phyloP scores from a whole-genome alignment of 257 asterid species.

The Orobanche coerulescens region DNA sequence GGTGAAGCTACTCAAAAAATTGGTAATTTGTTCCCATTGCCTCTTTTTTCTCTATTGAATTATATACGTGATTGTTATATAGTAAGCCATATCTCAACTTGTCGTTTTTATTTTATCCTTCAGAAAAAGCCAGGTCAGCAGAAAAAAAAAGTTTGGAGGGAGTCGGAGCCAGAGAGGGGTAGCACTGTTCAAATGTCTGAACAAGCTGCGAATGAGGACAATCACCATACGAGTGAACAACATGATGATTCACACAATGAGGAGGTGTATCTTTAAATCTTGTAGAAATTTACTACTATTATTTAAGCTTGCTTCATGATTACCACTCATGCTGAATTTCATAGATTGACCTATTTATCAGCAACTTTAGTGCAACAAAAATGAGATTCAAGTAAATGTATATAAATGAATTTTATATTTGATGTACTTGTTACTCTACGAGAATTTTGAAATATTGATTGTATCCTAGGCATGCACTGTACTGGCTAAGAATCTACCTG shows the following conservation, averaged over 20 bases:
- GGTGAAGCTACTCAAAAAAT: constrained; percentile 78
- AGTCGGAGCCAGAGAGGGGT: constrained; percentile 51
- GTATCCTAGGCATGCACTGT: constrained; percentile 73
- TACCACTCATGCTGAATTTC: not conserved
- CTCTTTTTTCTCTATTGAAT: not conserved
- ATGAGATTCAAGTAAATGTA: too few species aligned
- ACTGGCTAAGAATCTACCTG: constrained; percentile 90
- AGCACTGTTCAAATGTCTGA: constrained; percentile 37
- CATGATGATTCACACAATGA: constrained; percentile 68
- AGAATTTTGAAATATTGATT: constrained; percentile 3
- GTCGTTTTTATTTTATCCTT: constrained; percentile 8
- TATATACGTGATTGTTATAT: not conserved
- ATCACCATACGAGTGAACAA: constrained; percentile 44
- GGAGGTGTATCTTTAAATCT: constrained; percentile 45
- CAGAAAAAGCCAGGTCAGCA: constrained; percentile 54
- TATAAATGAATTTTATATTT: constrained; percentile 15
- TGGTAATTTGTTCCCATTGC: constrained; percentile 36
- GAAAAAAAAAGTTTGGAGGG: constrained; percentile 65
- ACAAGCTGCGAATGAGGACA: constrained; percentile 49
- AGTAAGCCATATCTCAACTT: not conserved
- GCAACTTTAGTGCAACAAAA: not conserved
- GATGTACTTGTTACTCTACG: not conserved
- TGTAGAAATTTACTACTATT: not conserved
- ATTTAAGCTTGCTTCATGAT: not conserved
- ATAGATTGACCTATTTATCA: not conserved